Percentiles rank a stretch among this genome's conserved stretches.
These are phyloP conservation scores for Lentinula detonsa DNA, from an alignment of 768 basidiomycete species.

Conservation along the genomic window DNA sequence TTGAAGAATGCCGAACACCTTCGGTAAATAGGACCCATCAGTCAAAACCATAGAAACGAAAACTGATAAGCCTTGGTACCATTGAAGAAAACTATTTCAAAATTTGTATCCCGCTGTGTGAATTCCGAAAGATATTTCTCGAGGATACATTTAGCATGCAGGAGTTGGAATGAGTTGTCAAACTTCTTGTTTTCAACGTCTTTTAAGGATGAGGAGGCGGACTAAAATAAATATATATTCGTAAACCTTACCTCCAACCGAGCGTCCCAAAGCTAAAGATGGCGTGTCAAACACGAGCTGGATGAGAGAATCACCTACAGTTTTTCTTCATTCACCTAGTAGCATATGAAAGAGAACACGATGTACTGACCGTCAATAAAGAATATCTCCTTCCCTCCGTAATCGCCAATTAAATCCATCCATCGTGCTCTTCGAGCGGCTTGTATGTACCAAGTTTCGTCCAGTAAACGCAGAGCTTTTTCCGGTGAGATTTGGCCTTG, in stretches of 20 bases:
- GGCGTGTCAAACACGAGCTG: slow-evolving; percentile 55
- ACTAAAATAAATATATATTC: neutral
- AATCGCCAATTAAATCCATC: slow-evolving; percentile 73
- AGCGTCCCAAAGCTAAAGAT: slow-evolving; percentile 49
- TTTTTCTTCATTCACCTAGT: neutral
- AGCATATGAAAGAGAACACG: neutral
- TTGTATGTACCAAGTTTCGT: slow-evolving; percentile 31
- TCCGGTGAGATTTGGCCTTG: neutral
- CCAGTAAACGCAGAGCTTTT: slow-evolving; percentile 22
- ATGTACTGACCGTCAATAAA: slow-evolving; percentile 49
- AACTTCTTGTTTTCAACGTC: neutral
- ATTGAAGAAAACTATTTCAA: neutral
- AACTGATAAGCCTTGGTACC: neutral
- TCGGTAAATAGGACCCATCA: neutral
- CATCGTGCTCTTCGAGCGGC: slow-evolving; percentile 34
- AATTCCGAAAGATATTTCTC: neutral
- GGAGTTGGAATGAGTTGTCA: neutral
- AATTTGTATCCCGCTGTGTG: neutral
- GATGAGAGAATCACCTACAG: slow-evolving; percentile 54
- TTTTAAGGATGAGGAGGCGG: neutral
- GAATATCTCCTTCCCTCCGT: slow-evolving; percentile 62
- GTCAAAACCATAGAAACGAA: neutral
- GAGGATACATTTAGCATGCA: neutral
- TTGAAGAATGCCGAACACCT: neutral
- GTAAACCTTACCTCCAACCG: slow-evolving; percentile 26